A percentile compares a stretch with the other conserved stretches of the same genome.
Evolutionary conservation across 2,329 filamentous ascomycete species (phyloP).

Genomic region (Alternaria sp.): DNA sequence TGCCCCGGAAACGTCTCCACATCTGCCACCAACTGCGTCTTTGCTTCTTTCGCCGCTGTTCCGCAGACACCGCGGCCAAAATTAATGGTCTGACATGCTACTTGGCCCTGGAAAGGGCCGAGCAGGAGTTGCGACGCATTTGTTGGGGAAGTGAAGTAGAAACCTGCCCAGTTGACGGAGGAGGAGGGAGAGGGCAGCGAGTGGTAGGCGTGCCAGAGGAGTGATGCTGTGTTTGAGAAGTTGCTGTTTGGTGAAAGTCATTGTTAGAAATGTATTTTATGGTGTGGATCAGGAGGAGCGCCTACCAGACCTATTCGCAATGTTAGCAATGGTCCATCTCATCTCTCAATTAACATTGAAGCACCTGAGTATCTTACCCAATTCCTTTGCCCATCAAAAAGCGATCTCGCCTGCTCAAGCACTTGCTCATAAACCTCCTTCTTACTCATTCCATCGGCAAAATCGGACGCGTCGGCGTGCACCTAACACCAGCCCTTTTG

Average conservation of each 20-base stretch:
- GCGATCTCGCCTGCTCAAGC: slow-evolving; percentile 69
- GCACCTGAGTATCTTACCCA: slow-evolving; percentile 63
- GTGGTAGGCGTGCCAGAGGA: slow-evolving; percentile 81
- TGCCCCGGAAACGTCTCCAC: slow-evolving; percentile 79
- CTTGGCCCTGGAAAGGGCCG: slow-evolving; percentile 77
- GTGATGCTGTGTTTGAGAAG: slow-evolving; percentile 74
- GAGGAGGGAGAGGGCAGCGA: slow-evolving; percentile 70
- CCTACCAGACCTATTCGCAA: background rate
- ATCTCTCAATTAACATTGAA: no score
- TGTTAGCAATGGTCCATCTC: background rate
- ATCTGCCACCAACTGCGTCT: slow-evolving; percentile 71
- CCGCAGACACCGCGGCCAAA: slow-evolving; percentile 80
- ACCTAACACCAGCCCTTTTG: slow-evolving; percentile 52
- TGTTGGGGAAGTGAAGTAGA: slow-evolving; percentile 47
- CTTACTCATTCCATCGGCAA: slow-evolving; percentile 70
- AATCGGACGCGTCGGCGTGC: slow-evolving; percentile 80
- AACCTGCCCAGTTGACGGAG: slow-evolving; percentile 81
- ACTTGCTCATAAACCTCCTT: slow-evolving; percentile 77
- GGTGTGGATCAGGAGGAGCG: no score
- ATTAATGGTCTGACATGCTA: slow-evolving; percentile 77
- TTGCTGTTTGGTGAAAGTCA: slow-evolving; percentile 53
- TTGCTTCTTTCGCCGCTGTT: slow-evolving; percentile 64
- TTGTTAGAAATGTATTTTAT: no score
- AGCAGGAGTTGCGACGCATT: slow-evolving; percentile 67
- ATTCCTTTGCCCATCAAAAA: slow-evolving; percentile 76